phyloP scores from a whole-genome alignment of 108 stramenopile genomes.

The Cafeteria roenbergensis region DNA sequence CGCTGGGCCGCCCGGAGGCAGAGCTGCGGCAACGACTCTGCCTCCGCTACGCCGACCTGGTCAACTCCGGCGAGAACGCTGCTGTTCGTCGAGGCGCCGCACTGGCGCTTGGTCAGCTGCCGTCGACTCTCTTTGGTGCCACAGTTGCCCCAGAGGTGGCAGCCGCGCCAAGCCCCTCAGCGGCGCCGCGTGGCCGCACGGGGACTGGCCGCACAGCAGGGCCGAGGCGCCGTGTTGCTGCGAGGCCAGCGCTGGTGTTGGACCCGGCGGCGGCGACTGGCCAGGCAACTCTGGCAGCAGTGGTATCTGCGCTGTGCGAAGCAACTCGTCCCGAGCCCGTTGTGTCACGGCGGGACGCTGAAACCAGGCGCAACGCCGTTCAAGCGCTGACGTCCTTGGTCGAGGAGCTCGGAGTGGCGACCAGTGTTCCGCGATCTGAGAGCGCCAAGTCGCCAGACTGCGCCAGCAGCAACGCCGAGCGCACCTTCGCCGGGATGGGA shows the following conservation, averaged over 20 bases:
- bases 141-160: no score
- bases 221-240: no score
- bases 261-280: no score
- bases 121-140: constrained; percentile 61
- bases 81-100: constrained; percentile 79
- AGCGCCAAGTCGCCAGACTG: not conserved
- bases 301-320: constrained; percentile 44
- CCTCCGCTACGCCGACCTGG: no score
- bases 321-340: constrained; percentile 53
- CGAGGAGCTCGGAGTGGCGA: constrained; percentile 45
- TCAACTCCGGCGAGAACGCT: constrained; percentile 76
- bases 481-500: not conserved
- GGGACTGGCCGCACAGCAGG: no score
- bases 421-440: not conserved
- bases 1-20: constrained; percentile 1
- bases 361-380: constrained; percentile 80
- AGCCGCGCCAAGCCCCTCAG: no score
- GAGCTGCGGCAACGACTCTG: not conserved
- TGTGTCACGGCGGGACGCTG: constrained; percentile 59
- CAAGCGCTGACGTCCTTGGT: constrained; percentile 50
- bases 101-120: constrained; percentile 72
- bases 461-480: not conserved
- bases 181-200: no score
- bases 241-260: no score
- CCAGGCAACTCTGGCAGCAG: constrained; percentile 42